A percentile compares a stretch with the other conserved stretches of the same genome.
These are phyloP conservation scores for Yamadazyma takamatsuzukensis DNA, from an alignment of 805 yeast species.

Conservation along the genomic window DNA sequence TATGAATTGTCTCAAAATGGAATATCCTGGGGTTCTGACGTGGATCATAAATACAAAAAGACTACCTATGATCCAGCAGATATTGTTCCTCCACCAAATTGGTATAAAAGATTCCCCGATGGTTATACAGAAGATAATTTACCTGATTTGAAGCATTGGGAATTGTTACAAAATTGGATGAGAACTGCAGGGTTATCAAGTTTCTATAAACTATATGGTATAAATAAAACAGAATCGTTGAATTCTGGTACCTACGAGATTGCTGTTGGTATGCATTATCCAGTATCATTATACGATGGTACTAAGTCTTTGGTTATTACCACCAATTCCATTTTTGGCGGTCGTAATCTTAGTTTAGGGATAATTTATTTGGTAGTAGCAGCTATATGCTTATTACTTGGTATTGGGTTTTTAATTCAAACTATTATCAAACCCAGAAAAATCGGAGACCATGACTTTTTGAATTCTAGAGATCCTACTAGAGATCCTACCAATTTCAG, in stretches of 20 bases:
- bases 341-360: slow-evolving; percentile 80
- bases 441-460: slow-evolving; percentile 73
- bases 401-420: slow-evolving; percentile 71
- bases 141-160: slow-evolving; percentile 75
- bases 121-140: slow-evolving; percentile 84
- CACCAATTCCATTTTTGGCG: slow-evolving; percentile 82
- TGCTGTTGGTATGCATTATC: slow-evolving; percentile 71
- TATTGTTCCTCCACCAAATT: slow-evolving; percentile 92
- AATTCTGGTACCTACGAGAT: slow-evolving; percentile 67
- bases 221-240: slow-evolving; percentile 59
- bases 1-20: slow-evolving; percentile 47
- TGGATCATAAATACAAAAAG: slow-evolving; percentile 59
- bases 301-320: slow-evolving; percentile 77
- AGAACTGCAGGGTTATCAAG: slow-evolving; percentile 91
- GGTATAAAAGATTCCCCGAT: slow-evolving; percentile 75
- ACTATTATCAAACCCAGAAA: slow-evolving; percentile 82
- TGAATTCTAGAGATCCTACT: slow-evolving; percentile 20
- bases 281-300: slow-evolving; percentile 84
- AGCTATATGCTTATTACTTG: slow-evolving; percentile 67
- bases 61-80: slow-evolving; percentile 65
- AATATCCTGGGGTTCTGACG: slow-evolving; percentile 85
- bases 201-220: slow-evolving; percentile 77
- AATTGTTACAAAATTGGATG: slow-evolving; percentile 95
- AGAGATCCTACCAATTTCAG: slow-evolving; percentile 19
- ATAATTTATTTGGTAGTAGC: slow-evolving; percentile 84